Base-by-base conservation (phyloP, 2,329 filamentous ascomycete genomes). In the Penicillium occitanis region DNA sequence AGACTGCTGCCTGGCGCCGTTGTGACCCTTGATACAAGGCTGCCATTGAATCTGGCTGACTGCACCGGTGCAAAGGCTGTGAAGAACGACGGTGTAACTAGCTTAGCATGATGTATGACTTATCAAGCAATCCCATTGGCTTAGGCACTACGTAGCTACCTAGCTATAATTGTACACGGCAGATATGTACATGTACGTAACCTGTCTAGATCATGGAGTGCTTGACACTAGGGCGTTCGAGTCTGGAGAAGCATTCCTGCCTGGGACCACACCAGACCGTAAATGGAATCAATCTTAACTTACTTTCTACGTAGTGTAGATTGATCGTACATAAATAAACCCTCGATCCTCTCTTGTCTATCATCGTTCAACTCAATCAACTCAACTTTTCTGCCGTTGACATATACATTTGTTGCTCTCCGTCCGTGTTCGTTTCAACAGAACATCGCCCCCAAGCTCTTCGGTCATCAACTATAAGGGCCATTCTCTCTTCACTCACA, bases 401-500 rank as follows among this genome's bases (percentile, higher is more conserved):
- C 53, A 40, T 57, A n/a, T 60, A 46, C 19, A n/a, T 5, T 19
- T 46, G 0, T 60, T 14, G 8, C 22, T 4, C 19, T 53, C n/a
- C 14, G 46, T 64, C 28, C 30, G 62, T 64, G 51, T 58, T 64
- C 62, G 62, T 64, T 64, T 58, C 62, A 64, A 58, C 62, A 48
- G 51, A 64, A 37, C 62, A 58, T 37, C 53, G 42, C 51, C 53
- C 62, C 61, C 61, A 55, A 63, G 60, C 42, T 46, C 40, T 13
- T 62, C 35, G 44, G 44, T 61, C 59, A 57, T 57, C 30, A 5
- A 57, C 19, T 4, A n/a, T 7, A 33, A 44, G n/a, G 22, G 35
- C 40, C 53, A 22, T 37, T 44, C 17, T 44, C n/a, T 6, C 1
- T 7, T n/a, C 13, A 33, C 30, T 8, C 30, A 25, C 25, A 25